phyloP scores from a whole-genome alignment of 2,329 filamentous ascomycete genomes.

The Fusarium redolens region DNA sequence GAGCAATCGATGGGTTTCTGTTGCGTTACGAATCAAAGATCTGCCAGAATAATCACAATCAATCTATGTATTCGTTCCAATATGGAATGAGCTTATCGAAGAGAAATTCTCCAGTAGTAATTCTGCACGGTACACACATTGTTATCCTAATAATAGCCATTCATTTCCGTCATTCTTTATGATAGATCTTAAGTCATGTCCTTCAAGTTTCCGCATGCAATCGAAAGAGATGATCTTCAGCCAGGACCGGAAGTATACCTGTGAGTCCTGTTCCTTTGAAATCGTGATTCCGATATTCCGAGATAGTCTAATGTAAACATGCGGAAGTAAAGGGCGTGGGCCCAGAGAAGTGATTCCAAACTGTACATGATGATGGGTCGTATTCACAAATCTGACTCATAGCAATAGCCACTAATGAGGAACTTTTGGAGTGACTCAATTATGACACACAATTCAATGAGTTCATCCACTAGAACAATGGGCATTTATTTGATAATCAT shows the following conservation, averaged over 20 bases:
- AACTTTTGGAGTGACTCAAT: neutral
- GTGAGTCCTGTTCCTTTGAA: neutral
- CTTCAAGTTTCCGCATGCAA: neutral
- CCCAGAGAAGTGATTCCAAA: constrained; percentile 10
- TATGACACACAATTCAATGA: neutral
- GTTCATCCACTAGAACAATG: neutral
- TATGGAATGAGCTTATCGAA: neutral
- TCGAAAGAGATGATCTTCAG: neutral
- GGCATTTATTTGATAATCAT: neutral
- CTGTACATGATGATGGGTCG: neutral
- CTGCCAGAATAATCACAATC: neutral
- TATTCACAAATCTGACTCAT: neutral
- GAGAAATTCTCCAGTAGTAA: neutral
- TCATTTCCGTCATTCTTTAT: neutral
- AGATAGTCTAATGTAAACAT: neutral
- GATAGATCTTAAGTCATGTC: neutral
- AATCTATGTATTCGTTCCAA: neutral
- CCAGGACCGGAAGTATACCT: neutral
- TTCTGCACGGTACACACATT: neutral
- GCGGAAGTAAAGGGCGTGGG: neutral
- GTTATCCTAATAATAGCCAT: neutral
- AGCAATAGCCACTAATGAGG: neutral
- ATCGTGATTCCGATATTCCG: neutral
- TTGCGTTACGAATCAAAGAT: neutral
- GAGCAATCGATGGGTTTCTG: neutral